Conservation (phyloP, 1,284 basidiomycete genomes). For the Ceratobasidium sp. region DNA sequence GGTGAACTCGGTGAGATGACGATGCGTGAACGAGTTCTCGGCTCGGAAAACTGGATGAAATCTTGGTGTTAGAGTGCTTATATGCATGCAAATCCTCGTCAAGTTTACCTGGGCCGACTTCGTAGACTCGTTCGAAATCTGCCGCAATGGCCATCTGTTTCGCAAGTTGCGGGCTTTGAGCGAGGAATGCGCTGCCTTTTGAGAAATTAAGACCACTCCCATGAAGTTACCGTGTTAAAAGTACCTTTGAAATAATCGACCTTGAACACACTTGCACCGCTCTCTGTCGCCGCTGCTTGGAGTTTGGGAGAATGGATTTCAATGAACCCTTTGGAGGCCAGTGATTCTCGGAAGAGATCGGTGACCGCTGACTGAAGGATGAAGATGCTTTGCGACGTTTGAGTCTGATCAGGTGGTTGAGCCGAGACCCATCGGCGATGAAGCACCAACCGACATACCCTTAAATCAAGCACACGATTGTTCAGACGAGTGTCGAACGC, state of each 20-base stretch:
- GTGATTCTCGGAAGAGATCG: constrained; percentile 85
- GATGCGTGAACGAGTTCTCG: constrained; percentile 97
- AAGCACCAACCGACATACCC: constrained; percentile 65
- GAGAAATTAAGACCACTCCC: constrained; percentile 16
- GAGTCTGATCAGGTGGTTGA: constrained; percentile 46
- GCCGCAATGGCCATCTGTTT: constrained; percentile 99
- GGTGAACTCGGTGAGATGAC: constrained; percentile 99
- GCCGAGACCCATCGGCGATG: constrained; percentile 8
- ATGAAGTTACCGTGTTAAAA: constrained; percentile 47
- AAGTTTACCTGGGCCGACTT: constrained; percentile 78
- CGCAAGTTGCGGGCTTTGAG: constrained; percentile 96
- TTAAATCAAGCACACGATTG: constrained; percentile 94
- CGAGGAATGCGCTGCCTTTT: constrained; percentile 90
- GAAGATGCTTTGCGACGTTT: constrained; percentile 98
- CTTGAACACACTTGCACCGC: constrained; percentile 97
- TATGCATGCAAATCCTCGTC: constrained; percentile 51
- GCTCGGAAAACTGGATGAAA: constrained; percentile 86
- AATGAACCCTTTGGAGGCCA: constrained; percentile 82
- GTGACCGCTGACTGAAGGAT: constrained; percentile 90
- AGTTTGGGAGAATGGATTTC: constrained; percentile 99
- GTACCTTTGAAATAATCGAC: constrained; percentile 97
- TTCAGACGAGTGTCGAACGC: constrained; percentile 94
- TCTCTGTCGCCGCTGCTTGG: constrained; percentile 97
- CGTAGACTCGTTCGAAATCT: constrained; percentile 98
- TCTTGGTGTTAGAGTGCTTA: neutral